Evolutionary conservation across 768 basidiomycete genomes (phyloP), one percentile per base, ranked within the genome.

Genomic region (Pisolithus albus): DNA sequence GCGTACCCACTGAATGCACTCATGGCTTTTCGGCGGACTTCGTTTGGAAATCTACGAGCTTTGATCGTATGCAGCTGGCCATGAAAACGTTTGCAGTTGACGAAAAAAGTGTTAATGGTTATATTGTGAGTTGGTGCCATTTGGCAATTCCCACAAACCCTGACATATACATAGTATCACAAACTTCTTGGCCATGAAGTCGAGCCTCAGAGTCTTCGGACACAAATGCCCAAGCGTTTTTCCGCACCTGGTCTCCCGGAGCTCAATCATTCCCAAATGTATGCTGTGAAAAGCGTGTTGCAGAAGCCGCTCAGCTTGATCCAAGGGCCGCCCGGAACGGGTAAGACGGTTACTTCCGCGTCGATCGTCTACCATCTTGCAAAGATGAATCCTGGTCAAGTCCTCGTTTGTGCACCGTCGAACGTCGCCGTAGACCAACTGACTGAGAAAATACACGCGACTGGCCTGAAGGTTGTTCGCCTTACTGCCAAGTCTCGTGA

Each of bases 61-160:
- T 99, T 62, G 96, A 99, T 67, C 80, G 96, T 46, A 99, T 99
- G 96, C 96, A 99, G 65, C 78, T 92, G 32, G 95, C 96, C 0
- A 98, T 99, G 95, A 98, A 97, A 79, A 98, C 94, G 1, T 99
- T 99, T 64, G 96, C 96, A 7, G 88, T 99, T 16, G 96, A 99
- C 60, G 96, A 99, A 70, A 96, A 97, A 77, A 96, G 93, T 65
- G 96, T 99, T 59, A 94, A 91, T 64, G 96, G 95, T 10, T 99
- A 97, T 58, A 99, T 99, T 54, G 91, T 92, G 67, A 68, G 90
- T 72, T n/a, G 43, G 18, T 34, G 56, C 56, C 32, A 51, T 47
- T 8, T 18, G 28, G 16, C 6, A 37, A 8, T 4, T 47, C 16
- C 21, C 3, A n/a, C 6, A 24, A 23, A 16, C 10, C 10, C 49